Conservation (phyloP, 1,284 basidiomycete species). For the Naganishia sp. region DNA sequence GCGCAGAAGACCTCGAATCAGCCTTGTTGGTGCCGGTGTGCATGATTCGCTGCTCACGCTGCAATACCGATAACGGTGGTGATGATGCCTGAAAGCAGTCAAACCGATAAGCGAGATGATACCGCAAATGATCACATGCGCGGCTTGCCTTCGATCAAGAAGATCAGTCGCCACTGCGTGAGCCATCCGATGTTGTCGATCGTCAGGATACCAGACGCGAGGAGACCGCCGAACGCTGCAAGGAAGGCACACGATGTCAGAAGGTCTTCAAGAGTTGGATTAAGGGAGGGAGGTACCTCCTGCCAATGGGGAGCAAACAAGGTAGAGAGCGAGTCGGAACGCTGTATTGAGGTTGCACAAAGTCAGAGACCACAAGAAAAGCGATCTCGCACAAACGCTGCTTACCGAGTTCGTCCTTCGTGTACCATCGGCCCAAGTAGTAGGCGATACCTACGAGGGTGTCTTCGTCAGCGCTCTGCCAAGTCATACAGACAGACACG, state of each 20-base stretch:
- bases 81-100: slow-evolving; percentile 40
- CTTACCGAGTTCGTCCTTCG: slow-evolving; percentile 31
- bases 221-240: slow-evolving; percentile 31
- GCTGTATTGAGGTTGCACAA: neutral
- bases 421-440: slow-evolving; percentile 45
- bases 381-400: too few species aligned
- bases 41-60: neutral
- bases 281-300: slow-evolving; percentile 10
- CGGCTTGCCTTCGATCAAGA: slow-evolving; percentile 45
- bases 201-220: slow-evolving; percentile 30
- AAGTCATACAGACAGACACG: neutral
- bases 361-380: neutral
- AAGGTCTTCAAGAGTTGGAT: neutral
- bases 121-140: neutral
- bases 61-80: slow-evolving; percentile 44
- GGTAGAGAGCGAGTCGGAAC: slow-evolving; percentile 31
- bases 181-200: slow-evolving; percentile 28
- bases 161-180: slow-evolving; percentile 37
- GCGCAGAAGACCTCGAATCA: neutral
- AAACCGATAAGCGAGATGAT: neutral
- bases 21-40: neutral
- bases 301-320: slow-evolving; percentile 31
- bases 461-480: neutral
- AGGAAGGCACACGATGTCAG: neutral
- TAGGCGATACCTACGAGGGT: slow-evolving; percentile 36